Percentiles rank a stretch among this genome's conserved stretches.
phyloP scores from a whole-genome alignment of 192 early-diverging fungal species.

The Podochytrium sp. region DNA sequence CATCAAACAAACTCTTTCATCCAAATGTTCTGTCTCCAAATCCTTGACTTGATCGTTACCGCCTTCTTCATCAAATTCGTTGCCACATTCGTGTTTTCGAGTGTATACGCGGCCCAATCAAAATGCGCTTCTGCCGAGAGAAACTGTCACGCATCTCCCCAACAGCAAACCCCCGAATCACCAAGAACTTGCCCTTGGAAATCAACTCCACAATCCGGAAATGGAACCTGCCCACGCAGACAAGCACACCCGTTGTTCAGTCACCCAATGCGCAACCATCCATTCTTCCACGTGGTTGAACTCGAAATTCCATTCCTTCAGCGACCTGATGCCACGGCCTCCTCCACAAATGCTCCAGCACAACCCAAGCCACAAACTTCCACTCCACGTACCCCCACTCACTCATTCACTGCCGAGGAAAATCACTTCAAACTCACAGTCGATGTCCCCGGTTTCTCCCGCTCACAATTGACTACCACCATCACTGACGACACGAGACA shows the following conservation, averaged over 20 bases:
- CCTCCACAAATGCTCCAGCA: not conserved
- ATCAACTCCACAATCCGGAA: not conserved
- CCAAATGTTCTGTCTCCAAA: constrained; percentile 14
- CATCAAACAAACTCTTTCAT: no score
- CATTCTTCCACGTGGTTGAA: not conserved
- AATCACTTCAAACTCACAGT: constrained; percentile 4
- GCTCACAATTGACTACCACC: not conserved
- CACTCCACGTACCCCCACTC: not conserved
- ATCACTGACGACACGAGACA: constrained; percentile 18
- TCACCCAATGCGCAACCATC: not conserved
- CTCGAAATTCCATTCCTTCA: not conserved
- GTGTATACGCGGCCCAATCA: not conserved
- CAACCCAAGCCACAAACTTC: not conserved
- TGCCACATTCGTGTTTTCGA: not conserved
- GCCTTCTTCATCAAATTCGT: not conserved
- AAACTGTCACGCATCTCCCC: not conserved
- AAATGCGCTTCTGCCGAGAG: not conserved
- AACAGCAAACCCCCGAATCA: not conserved
- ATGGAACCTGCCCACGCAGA: not conserved
- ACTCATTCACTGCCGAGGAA: not conserved
- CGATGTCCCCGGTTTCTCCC: constrained; percentile 17
- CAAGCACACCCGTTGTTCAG: not conserved
- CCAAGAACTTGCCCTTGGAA: no score
- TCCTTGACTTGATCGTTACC: not conserved
- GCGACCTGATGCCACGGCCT: not conserved